phyloP scores from a whole-genome alignment of 2,329 filamentous ascomycete genomes.

The Paraconiothyrium sp. region DNA sequence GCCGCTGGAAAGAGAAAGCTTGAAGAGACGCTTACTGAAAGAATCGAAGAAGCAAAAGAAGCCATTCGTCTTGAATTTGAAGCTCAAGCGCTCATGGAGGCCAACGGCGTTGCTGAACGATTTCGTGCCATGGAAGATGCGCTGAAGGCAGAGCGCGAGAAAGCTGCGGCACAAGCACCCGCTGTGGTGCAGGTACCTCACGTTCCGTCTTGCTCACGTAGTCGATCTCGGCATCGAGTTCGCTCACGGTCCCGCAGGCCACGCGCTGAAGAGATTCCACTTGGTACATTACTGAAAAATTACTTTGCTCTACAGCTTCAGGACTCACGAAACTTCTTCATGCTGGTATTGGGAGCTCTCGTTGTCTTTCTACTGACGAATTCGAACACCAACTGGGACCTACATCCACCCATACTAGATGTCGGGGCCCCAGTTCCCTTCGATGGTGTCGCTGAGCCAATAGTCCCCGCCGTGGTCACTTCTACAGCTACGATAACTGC shows the following conservation, averaged over 20 bases:
- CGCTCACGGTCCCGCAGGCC: conserved; percentile 23
- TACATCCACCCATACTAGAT: conserved; percentile 18
- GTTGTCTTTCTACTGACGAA: conserved; percentile 53
- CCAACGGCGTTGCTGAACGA: conserved; percentile 39
- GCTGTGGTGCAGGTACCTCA: conserved; percentile 12
- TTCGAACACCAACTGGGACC: conserved; percentile 23
- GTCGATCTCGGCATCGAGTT: conserved; percentile 20
- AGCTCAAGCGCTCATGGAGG: conserved; percentile 39
- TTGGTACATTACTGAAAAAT: conserved; percentile 62
- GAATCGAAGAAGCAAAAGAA: conserved; percentile 46
- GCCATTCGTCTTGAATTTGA: conserved; percentile 44
- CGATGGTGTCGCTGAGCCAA: conserved; percentile 10
- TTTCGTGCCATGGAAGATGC: conserved; percentile 41
- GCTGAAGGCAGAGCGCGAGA: conserved; percentile 31
- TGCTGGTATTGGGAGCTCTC: conserved; percentile 57
- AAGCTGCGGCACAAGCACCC: conserved; percentile 8
- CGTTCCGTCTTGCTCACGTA: conserved; percentile 19
- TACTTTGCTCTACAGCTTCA: conserved; percentile 62
- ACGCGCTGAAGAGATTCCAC: conserved; percentile 56
- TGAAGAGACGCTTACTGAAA: conserved; percentile 37
- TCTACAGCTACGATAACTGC: conserved; percentile 37
- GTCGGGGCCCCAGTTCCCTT: not conserved
- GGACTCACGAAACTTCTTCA: conserved; percentile 63
- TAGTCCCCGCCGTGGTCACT: conserved; percentile 21
- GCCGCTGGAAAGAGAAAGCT: conserved; percentile 39